Base-by-base conservation (phyloP, 345 rosid species). In the Populus simonii region DNA sequence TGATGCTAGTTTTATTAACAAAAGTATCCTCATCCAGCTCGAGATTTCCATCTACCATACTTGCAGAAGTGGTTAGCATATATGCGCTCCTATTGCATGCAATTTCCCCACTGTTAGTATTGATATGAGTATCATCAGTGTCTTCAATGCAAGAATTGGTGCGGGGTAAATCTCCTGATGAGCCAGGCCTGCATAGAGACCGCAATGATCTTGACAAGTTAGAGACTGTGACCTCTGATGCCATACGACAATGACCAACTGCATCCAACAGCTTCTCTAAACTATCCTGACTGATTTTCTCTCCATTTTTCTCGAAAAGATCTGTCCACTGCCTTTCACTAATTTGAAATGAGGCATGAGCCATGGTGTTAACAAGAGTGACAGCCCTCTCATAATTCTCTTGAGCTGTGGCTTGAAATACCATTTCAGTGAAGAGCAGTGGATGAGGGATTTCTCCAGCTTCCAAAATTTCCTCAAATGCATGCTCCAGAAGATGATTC, bases 401-500 rank as follows among this genome's bases (percentile, higher is more conserved):
- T 77, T 79, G 89, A 74, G 79, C 83, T 68, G 84, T 80, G 25
- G 93, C 96, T 59, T 89, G 90, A 80, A 89, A 77, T 74, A 93
- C 51, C 92, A 95, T 88, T 84, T 95, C 96, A 31, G 85, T 83
- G 82, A 95, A 95, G 62, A 91, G 63, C 39, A 80, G 68, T 12
- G 84, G 86, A 74, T 85, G 78, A 75, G 98, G 98, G 70, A 95
- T 87, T 83, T 93, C 99, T 81, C 98, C 97, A 61, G 88, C 89
- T 82, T 91, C 99, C 84, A 95, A 78, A 74, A 89, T 79, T 23
- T 85, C 78, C 73, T 95, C 93, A 55, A 95, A 93, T 8, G 97
- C 98, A 71, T 93, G 98, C 78, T 95, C 97, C 67, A 95, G 85
- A 70, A 95, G 89, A 88, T 86, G 73, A 82, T 89, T 80, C 99